Percentiles rank a stretch among this genome's conserved stretches.
Evolutionary conservation across 371 early-diverging fungal species (phyloP).

Genomic region (Apophysomyces variabilis): DNA sequence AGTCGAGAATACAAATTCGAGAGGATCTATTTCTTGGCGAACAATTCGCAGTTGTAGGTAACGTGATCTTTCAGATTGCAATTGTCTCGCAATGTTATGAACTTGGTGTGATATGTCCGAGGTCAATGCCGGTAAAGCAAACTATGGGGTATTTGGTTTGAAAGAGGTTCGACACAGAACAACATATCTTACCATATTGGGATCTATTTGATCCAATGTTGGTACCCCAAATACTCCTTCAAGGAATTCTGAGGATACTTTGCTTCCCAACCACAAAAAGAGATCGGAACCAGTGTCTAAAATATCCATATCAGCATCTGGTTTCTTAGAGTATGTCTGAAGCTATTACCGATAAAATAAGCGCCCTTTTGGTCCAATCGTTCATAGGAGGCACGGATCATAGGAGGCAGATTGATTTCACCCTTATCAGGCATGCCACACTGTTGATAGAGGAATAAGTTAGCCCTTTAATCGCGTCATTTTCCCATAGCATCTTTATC

Average conservation of each 20-base stretch:
- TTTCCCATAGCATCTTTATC: background rate
- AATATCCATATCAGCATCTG: background rate
- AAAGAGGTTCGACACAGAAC: background rate
- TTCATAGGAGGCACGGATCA: constrained; percentile 81
- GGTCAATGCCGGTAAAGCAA: constrained; percentile 46
- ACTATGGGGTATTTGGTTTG: constrained; percentile 20
- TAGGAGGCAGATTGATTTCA: constrained; percentile 61
- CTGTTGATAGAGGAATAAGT: constrained; percentile 16
- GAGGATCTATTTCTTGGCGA: constrained; percentile 62
- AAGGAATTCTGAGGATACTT: constrained; percentile 63
- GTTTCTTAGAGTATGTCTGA: no score
- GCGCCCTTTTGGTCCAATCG: constrained; percentile 75
- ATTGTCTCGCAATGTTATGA: constrained; percentile 62
- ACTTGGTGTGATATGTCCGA: constrained; percentile 64
- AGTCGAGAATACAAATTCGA: constrained; percentile 73
- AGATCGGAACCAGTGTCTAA: constrained; percentile 84
- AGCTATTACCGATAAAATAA: constrained; percentile 58
- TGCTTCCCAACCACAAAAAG: constrained; percentile 89
- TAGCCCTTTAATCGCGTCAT: background rate
- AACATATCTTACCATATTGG: constrained; percentile 56
- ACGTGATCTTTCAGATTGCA: constrained; percentile 58
- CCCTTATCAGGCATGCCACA: constrained; percentile 47
- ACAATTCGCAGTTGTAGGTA: constrained; percentile 55
- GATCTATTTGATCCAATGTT: constrained; percentile 75
- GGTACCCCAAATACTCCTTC: constrained; percentile 78